Evolutionary conservation across 2,329 filamentous ascomycete genomes (phyloP).

Genomic region (Cladosporium sp.): DNA sequence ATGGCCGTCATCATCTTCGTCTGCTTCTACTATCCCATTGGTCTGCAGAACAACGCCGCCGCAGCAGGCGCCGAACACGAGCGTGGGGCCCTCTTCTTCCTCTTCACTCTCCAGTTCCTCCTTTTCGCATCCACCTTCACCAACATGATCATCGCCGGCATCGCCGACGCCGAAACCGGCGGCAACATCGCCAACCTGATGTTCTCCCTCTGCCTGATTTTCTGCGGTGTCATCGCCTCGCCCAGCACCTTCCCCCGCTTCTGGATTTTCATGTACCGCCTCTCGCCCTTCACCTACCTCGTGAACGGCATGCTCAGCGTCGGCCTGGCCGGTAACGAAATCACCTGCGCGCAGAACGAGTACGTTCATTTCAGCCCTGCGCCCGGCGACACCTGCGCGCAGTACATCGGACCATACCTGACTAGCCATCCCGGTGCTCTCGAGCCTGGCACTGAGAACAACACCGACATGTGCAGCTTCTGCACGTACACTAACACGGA

Average conservation of each 20-base stretch:
- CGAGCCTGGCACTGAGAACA: conserved; percentile 15
- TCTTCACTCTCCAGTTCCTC: conserved; percentile 70
- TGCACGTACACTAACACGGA: conserved; percentile 43
- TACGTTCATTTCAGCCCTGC: conserved; percentile 63
- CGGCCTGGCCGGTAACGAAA: conserved; percentile 62
- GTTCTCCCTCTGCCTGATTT: conserved; percentile 69
- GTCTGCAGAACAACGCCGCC: conserved; percentile 66
- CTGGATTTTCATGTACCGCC: conserved; percentile 80
- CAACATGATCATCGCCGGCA: conserved; percentile 69
- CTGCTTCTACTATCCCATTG: conserved; percentile 82
- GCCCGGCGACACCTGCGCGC: conserved; percentile 38
- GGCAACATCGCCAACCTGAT: conserved; percentile 72
- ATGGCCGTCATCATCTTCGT: conserved; percentile 74
- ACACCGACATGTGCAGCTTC: conserved; percentile 35
- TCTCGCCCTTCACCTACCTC: conserved; percentile 80
- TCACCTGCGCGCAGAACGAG: conserved; percentile 68
- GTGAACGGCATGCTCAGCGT: conserved; percentile 67
- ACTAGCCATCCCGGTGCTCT: neutral
- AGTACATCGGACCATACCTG: conserved; percentile 37
- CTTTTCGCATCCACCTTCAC: conserved; percentile 70
- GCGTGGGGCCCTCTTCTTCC: conserved; percentile 73
- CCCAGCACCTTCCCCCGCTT: conserved; percentile 63
- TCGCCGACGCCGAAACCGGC: conserved; percentile 70
- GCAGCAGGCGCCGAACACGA: conserved; percentile 58
- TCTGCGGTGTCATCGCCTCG: conserved; percentile 64